These are phyloP conservation scores for Fusarium chuoi DNA, from an alignment of 2,329 filamentous ascomycete species.

Conservation along the genomic window DNA sequence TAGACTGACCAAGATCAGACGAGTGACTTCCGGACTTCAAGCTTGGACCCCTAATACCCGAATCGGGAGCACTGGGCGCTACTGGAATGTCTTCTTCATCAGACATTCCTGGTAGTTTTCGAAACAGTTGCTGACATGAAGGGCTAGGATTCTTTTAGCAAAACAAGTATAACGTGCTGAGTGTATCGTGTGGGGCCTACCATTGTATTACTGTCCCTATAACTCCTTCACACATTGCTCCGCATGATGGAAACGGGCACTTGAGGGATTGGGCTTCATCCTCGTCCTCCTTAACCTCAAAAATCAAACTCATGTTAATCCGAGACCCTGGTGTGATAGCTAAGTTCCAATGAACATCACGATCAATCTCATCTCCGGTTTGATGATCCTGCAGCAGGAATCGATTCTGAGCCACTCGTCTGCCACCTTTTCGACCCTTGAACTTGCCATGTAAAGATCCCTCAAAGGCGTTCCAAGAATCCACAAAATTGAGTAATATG, in stretches of 20 bases:
- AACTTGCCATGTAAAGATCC: not conserved
- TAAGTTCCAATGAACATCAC: not conserved
- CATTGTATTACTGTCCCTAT: not conserved
- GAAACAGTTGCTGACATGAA: not conserved
- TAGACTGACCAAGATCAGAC: rapidly evolving
- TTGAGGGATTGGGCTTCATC: not conserved
- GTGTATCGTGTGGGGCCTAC: rapidly evolving
- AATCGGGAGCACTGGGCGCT: not conserved
- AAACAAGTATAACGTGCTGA: rapidly evolving
- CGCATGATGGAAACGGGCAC: not conserved
- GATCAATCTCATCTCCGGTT: not conserved
- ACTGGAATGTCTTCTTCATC: rapidly evolving
- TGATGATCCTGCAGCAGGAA: not conserved
- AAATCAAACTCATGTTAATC: not conserved
- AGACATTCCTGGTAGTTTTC: not conserved
- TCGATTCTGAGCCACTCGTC: not conserved
- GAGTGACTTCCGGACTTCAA: rapidly evolving
- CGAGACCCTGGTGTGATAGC: not conserved
- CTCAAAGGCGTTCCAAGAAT: not conserved
- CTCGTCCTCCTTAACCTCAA: not conserved
- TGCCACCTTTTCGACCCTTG: not conserved
- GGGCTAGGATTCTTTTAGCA: rapidly evolving
- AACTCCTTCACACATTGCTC: not conserved
- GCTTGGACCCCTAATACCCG: rapidly evolving
- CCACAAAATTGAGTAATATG: not conserved